Evolutionary conservation across 2,329 filamentous ascomycete genomes (phyloP).

Genomic region (Verticillium klebahnii): DNA sequence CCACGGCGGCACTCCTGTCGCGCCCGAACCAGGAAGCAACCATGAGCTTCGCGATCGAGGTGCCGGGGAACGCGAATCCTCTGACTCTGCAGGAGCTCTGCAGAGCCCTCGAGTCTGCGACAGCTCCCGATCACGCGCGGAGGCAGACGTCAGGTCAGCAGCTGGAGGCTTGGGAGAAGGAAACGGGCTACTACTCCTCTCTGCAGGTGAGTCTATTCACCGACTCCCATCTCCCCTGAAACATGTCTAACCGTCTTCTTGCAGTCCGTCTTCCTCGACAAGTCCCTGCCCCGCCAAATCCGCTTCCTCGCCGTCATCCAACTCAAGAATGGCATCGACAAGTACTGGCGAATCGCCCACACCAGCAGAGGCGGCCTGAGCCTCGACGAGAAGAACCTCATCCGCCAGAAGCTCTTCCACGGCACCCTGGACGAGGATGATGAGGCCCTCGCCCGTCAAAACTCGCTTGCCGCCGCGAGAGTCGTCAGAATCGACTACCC

Average conservation of each 20-base stretch:
- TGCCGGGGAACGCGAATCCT: slow-evolving; percentile 75
- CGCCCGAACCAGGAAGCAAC: slow-evolving; percentile 7
- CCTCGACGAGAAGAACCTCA: slow-evolving; percentile 69
- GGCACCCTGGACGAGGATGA: slow-evolving; percentile 75
- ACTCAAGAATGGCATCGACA: slow-evolving; percentile 94
- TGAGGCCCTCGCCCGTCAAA: slow-evolving; percentile 74
- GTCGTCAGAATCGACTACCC: slow-evolving; percentile 88
- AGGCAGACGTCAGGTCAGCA: slow-evolving; percentile 67
- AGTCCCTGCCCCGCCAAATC: slow-evolving; percentile 68
- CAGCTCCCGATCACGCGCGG: slow-evolving; percentile 56
- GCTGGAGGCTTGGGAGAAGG: slow-evolving; percentile 65
- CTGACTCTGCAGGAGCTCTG: slow-evolving; percentile 60
- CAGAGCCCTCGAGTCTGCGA: slow-evolving; percentile 58
- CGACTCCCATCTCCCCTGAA: background rate
- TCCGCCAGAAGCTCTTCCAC: slow-evolving; percentile 70
- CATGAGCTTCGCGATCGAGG: slow-evolving; percentile 73
- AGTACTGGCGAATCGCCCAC: slow-evolving; percentile 74
- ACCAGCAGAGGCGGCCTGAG: slow-evolving; percentile 59
- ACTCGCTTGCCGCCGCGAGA: slow-evolving; percentile 83
- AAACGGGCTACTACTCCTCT: slow-evolving; percentile 61
- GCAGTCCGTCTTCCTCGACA: slow-evolving; percentile 77
- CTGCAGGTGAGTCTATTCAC: slow-evolving; percentile 51
- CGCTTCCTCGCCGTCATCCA: slow-evolving; percentile 90
- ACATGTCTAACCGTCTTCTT: slow-evolving; percentile 2
- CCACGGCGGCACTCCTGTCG: background rate